These are phyloP conservation scores for Ceratorhiza oryzae-sativae DNA, from an alignment of 1,284 basidiomycete genomes.

Conservation along the genomic window DNA sequence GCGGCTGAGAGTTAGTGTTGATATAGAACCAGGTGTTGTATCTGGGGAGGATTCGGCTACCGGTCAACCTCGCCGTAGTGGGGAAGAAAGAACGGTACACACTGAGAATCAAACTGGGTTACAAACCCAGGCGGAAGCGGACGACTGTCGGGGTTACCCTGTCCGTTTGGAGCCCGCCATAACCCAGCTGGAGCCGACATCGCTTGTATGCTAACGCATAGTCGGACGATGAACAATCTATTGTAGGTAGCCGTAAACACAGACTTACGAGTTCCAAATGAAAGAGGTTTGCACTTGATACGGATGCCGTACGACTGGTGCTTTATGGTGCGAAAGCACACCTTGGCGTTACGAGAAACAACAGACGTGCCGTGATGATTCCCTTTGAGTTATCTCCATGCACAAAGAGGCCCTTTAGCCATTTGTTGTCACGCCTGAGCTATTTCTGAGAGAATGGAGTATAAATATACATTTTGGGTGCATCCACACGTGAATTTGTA, in stretches of 20 bases:
- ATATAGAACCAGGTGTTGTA: constrained; percentile 33
- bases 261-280: constrained; percentile 4
- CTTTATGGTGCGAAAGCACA: neutral
- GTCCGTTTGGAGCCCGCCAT: constrained; percentile 30
- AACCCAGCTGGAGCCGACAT: constrained; percentile 28
- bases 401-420: constrained; percentile 10
- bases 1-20: constrained; percentile 11
- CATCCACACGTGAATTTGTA: constrained; percentile 24
- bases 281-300: constrained; percentile 8
- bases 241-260: constrained; percentile 4
- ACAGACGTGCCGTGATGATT: neutral
- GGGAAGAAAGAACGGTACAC: neutral
- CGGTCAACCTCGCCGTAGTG: neutral
- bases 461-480: constrained; percentile 37
- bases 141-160: constrained; percentile 19
- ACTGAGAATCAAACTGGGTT: constrained; percentile 20
- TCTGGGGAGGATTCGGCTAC: neutral
- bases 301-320: constrained; percentile 10
- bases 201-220: neutral
- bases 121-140: constrained; percentile 31
- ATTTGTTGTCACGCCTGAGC: constrained; percentile 10
- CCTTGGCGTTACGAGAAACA: constrained; percentile 32
- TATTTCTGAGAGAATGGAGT: constrained; percentile 12
- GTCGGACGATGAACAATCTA: neutral
- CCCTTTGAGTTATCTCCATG: neutral